Conservation (phyloP, 768 basidiomycete species). For the Scleroderma citrinum region DNA sequence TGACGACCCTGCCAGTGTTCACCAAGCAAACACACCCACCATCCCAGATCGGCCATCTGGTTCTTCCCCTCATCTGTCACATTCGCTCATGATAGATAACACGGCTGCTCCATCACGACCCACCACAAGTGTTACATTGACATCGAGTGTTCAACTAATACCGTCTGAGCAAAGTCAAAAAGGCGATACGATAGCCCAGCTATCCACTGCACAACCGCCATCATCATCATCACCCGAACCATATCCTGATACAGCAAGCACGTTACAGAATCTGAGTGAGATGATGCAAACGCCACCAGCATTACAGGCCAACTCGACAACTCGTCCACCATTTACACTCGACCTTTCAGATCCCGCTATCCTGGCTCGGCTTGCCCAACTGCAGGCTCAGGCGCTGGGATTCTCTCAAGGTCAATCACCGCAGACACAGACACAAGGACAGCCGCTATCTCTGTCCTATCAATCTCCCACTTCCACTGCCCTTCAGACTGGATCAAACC, state of each 20-base stretch:
- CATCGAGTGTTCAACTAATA: too few species aligned
- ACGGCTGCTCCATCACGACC: not conserved
- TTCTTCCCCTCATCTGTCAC: constrained; percentile 8
- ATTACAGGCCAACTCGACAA: not conserved
- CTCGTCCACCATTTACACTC: constrained; percentile 3
- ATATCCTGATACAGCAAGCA: constrained; percentile 1
- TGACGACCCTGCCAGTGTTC: constrained; percentile 6
- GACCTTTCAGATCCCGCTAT: constrained; percentile 21
- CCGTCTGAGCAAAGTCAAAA: constrained; percentile 1
- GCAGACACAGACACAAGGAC: constrained; percentile 2
- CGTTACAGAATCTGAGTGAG: not conserved
- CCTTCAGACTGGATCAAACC: not conserved
- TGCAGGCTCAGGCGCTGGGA: constrained; percentile 15
- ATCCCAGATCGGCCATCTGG: constrained; percentile 11
- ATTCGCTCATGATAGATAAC: constrained; percentile 1
- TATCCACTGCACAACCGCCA: not conserved
- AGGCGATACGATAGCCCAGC: not conserved
- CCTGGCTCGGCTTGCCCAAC: constrained; percentile 19
- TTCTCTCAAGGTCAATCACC: not conserved
- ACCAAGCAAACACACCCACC: constrained; percentile 11
- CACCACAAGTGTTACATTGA: too few species aligned
- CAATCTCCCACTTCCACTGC: constrained; percentile 2
- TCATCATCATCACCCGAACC: not conserved
- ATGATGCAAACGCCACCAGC: not conserved
- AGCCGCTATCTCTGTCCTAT: not conserved